Evolutionary conservation across 1,139 yeast genomes (phyloP), one percentile per base, ranked within the genome.

Genomic region (Komagataea norvegica): DNA sequence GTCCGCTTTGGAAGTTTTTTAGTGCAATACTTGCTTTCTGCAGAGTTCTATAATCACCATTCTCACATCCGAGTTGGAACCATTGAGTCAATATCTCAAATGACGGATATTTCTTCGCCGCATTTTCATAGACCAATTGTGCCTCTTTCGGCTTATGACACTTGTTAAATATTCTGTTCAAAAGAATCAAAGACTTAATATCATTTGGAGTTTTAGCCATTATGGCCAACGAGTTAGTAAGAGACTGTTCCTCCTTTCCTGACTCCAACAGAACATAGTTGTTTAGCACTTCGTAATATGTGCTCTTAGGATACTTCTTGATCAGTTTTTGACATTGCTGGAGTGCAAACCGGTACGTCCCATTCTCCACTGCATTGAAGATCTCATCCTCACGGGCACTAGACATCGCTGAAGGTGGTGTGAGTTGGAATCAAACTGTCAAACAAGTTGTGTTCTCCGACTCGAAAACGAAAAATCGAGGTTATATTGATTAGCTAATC

Each of bases 301-400:
- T 67, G 38, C 70, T 68, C 25, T 70, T 65, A 1, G 94, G 93
- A 41, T 64, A 62, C 51, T 73, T 72, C 41, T 67, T 64, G 38
- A 79, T 57, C 49, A 74, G 75, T 41, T 70, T 68, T 26, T 66
- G 63, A 14, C 80, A 59, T 30, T 71, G 64, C 10, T 67, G 63
- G 37, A 66, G 65, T 0, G 93, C 91, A 41, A 64, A 64, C 31
- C 66, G 62, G 54, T 60, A 78, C 6, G 76, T 68, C 3, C 82
- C 81, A 23, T 67, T 64, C 23, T 74, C 74, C 29, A 82, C 69
- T 11, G 80, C 75, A 10, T 51, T 57, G 51, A 61, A 53, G 27
- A 64, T 46, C 35, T 47, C 52, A 36, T 47, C 49, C 44, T 57
- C 48, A 4, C 29, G 22, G 5, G 22, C 22, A 17, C 25, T 29